phyloP scores from a whole-genome alignment of 2,329 filamentous ascomycete genomes.

The Colletotrichum melonis region DNA sequence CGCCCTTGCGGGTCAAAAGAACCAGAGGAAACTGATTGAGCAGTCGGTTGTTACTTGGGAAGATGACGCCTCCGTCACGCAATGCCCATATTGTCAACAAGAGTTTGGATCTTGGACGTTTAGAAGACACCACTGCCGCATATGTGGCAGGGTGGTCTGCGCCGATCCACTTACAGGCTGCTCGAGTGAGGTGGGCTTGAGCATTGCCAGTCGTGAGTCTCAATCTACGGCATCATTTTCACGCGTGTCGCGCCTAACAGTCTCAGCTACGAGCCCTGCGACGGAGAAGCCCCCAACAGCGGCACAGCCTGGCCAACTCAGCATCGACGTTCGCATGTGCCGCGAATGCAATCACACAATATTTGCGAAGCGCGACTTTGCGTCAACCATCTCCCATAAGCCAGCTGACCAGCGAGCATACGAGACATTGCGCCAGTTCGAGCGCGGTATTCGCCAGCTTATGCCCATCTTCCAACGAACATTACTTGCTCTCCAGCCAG shows the following conservation, averaged over 20 bases:
- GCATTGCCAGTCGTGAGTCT: conserved; percentile 67
- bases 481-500: conserved; percentile 75
- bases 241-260: conserved; percentile 15
- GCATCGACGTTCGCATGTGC: conserved; percentile 90
- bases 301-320: conserved; percentile 61
- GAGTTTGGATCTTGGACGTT: conserved; percentile 96
- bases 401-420: conserved; percentile 84
- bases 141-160: conserved; percentile 94
- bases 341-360: conserved; percentile 80
- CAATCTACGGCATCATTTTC: neutral
- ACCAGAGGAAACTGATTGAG: conserved; percentile 83
- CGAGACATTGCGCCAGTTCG: conserved; percentile 86
- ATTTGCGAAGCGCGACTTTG: conserved; percentile 79
- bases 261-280: conserved; percentile 50
- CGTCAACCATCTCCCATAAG: conserved; percentile 73
- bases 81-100: conserved; percentile 95
- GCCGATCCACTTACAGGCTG: conserved; percentile 87
- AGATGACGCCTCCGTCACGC: conserved; percentile 82
- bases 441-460: conserved; percentile 84
- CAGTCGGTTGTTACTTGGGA: conserved; percentile 97
- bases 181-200: conserved; percentile 85
- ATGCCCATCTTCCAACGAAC: conserved; percentile 87
- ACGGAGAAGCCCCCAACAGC: conserved; percentile 54
- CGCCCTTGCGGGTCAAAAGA: conserved; percentile 74
- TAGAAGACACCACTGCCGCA: conserved; percentile 91